Evolutionary conservation across 345 rosid species (phyloP).

Genomic region (Arabis alpina): DNA sequence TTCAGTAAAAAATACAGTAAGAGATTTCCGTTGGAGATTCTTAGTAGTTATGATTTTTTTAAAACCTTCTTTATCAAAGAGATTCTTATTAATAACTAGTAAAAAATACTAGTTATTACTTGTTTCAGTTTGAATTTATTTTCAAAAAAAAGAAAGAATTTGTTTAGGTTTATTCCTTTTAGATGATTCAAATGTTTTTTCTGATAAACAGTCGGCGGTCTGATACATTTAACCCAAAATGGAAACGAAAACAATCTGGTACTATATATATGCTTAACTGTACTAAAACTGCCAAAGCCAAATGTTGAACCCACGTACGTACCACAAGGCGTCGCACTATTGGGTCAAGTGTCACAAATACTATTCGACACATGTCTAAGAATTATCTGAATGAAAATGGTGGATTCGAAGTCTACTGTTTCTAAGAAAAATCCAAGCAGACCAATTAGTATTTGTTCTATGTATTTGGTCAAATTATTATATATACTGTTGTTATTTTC

Average conservation of each 20-base stretch:
- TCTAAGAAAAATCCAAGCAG: constrained; percentile 18
- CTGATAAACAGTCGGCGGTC: no score
- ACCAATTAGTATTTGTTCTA: constrained; percentile 3
- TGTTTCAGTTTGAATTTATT: no score
- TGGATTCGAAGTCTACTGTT: not conserved
- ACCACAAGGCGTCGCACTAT: not conserved
- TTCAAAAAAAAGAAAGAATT: no score
- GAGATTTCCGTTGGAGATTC: no score
- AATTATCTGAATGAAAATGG: not conserved
- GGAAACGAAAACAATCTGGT: not conserved
- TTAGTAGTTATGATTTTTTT: no score
- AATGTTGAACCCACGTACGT: constrained; percentile 3
- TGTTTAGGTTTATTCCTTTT: no score
- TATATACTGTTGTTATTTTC: not conserved
- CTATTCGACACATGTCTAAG: constrained; percentile 5
- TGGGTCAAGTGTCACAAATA: constrained; percentile 11
- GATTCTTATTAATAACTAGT: no score
- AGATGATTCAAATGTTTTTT: no score
- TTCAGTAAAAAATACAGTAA: no score
- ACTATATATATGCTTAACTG: not conserved
- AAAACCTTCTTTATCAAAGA: no score
- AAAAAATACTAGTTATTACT: no score
- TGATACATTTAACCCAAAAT: no score
- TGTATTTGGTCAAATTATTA: not conserved
- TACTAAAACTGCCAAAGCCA: not conserved